phyloP scores from a whole-genome alignment of 2,329 filamentous ascomycete genomes.

The Sclerotinia subarctica region DNA sequence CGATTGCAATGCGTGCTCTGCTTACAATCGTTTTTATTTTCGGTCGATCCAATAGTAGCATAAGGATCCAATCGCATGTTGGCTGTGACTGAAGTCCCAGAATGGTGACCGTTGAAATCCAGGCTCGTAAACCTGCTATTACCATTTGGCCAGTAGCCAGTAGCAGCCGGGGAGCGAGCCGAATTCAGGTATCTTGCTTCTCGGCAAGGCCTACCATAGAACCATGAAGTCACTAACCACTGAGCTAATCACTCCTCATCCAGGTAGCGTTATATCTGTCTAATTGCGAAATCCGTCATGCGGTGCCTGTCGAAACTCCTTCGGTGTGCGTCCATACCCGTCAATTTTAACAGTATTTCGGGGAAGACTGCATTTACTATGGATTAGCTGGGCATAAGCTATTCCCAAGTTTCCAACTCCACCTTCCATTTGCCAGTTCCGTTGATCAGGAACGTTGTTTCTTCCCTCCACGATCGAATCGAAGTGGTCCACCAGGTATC shows the following conservation, averaged over 20 bases:
- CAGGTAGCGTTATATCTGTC: conserved; percentile 26
- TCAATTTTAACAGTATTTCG: conserved; percentile 26
- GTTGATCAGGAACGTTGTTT: conserved; percentile 44
- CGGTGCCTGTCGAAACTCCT: conserved; percentile 23
- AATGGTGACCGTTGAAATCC: conserved; percentile 45
- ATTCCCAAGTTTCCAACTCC: conserved; percentile 20
- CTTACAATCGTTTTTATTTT: conserved; percentile 26
- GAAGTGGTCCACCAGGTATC: conserved; percentile 43
- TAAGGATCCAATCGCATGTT: conserved; percentile 29
- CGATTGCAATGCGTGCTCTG: conserved; percentile 26
- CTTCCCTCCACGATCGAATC: conserved; percentile 38
- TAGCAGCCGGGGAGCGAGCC: conserved; percentile 26
- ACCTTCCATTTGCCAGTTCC: conserved; percentile 45
- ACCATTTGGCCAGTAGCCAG: conserved; percentile 42
- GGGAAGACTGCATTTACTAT: conserved; percentile 25
- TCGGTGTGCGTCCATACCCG: conserved; percentile 25
- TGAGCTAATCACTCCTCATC: conserved; percentile 27
- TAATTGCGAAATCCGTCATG: conserved; percentile 28
- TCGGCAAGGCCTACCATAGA: conserved; percentile 29
- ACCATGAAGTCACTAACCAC: conserved; percentile 24
- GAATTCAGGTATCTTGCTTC: conserved; percentile 26
- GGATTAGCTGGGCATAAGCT: conserved; percentile 27
- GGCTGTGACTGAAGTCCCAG: conserved; percentile 39
- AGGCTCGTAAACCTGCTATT: conserved; percentile 49
- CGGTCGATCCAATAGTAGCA: conserved; percentile 27